Evolutionary conservation across 441 rosid genomes (phyloP).

Genomic region (Metrosideros polymorpha): DNA sequence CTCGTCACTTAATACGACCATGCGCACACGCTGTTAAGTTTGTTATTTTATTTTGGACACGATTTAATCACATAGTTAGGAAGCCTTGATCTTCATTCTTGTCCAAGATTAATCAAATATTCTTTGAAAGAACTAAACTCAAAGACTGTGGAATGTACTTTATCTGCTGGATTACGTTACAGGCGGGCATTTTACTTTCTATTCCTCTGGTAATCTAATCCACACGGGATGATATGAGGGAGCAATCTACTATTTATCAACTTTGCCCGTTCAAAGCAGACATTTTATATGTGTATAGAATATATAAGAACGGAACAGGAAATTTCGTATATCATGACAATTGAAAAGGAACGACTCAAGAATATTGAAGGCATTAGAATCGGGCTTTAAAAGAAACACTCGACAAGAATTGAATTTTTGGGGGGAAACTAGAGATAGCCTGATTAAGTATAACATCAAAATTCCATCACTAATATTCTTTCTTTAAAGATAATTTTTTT

Average conservation of each 20-base stretch:
- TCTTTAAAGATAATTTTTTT: neutral
- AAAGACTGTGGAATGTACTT: too few species aligned
- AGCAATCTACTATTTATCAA: too few species aligned
- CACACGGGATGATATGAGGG: too few species aligned
- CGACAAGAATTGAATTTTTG: neutral
- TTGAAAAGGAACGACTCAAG: neutral
- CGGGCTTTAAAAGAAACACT: neutral
- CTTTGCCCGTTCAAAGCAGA: neutral
- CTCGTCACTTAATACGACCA: too few species aligned
- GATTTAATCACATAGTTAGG: neutral
- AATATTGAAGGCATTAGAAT: neutral
- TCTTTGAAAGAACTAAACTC: neutral
- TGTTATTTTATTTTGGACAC: fast-evolving
- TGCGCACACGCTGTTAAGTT: neutral
- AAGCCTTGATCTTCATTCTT: fast-evolving
- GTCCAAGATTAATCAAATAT: neutral
- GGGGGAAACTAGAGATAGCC: too few species aligned
- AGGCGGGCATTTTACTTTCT: too few species aligned
- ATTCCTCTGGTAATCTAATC: too few species aligned
- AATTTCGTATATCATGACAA: neutral
- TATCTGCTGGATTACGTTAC: too few species aligned
- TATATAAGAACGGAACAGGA: neutral
- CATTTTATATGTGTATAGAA: neutral
- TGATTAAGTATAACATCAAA: neutral
- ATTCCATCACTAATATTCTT: neutral